phyloP scores from a whole-genome alignment of 2,329 filamentous ascomycete genomes.

The Ascochyta koolunga region DNA sequence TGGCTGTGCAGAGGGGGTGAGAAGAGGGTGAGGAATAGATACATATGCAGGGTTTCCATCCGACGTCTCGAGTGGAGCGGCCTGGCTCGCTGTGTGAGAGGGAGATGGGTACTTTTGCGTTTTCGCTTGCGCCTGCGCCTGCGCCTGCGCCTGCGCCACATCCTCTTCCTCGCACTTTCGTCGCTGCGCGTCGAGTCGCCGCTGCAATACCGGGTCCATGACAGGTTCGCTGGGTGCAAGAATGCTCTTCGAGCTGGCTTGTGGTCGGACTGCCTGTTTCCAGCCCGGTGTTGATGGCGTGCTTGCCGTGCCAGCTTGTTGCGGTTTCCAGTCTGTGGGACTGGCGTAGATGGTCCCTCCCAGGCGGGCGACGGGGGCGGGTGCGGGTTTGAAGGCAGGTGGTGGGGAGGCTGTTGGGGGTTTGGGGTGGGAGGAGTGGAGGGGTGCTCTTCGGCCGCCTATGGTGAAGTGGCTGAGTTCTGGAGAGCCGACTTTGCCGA shows the following conservation, averaged over 20 bases:
- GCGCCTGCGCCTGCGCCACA: too few species aligned
- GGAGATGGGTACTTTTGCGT: too few species aligned
- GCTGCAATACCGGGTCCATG: conserved; percentile 14
- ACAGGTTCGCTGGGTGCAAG: conserved; percentile 7
- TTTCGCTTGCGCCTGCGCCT: too few species aligned
- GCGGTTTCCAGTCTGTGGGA: conserved; percentile 1
- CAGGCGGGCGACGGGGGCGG: conserved; percentile 25
- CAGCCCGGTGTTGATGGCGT: not conserved
- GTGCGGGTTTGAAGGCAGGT: conserved; percentile 14
- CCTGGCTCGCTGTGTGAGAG: not conserved
- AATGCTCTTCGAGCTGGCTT: conserved; percentile 3
- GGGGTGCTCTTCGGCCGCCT: conserved; percentile 28
- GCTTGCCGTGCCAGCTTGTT: not conserved
- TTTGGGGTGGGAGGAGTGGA: conserved; percentile 29
- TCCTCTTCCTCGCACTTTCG: conserved; percentile 2
- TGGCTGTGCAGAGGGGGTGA: not conserved
- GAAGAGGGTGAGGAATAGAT: not conserved
- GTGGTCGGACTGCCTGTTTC: conserved; percentile 3
- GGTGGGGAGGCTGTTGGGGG: conserved; percentile 1
- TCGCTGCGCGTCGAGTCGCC: conserved; percentile 18
- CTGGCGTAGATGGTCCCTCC: conserved; percentile 9
- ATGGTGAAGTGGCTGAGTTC: conserved; percentile 29
- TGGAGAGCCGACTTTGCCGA: conserved; percentile 16
- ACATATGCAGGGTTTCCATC: not conserved
- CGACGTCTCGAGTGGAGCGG: too few species aligned